phyloP scores from a whole-genome alignment of 2,329 filamentous ascomycete genomes.

The Diaporthe sp. region DNA sequence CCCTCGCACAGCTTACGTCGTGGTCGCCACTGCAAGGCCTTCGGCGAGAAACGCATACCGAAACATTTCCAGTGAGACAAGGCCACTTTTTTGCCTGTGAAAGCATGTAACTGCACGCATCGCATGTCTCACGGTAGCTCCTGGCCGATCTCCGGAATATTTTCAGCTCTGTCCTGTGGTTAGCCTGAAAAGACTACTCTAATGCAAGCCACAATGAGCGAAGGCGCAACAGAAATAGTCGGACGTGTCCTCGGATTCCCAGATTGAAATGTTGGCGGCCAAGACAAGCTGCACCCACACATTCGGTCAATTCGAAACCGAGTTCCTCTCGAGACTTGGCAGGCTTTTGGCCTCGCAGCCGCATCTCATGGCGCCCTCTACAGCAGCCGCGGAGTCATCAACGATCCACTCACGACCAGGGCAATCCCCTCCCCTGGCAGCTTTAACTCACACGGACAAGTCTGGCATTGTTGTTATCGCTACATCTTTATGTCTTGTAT shows the following conservation, averaged over 20 bases:
- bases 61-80: not conserved
- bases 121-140: not conserved
- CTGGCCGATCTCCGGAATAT: not conserved
- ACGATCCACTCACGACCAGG: slow-evolving; percentile 3
- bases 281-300: not conserved
- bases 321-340: not conserved
- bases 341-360: not conserved
- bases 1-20: not conserved
- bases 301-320: not conserved
- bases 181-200: not conserved
- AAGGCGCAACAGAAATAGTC: slow-evolving; percentile 15
- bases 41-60: not conserved
- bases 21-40: not conserved
- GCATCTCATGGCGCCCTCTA: slow-evolving; percentile 38
- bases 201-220: not conserved
- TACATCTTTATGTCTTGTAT: slow-evolving; percentile 53
- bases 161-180: not conserved
- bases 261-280: not conserved
- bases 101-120: not conserved
- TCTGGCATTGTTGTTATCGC: slow-evolving; percentile 57
- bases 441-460: slow-evolving; percentile 54
- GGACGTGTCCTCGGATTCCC: not conserved
- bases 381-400: slow-evolving; percentile 7
- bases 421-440: slow-evolving; percentile 51
- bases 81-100: not conserved